A percentile compares a stretch with the other conserved stretches of the same genome.
These are phyloP conservation scores for Euphorbia peplus DNA, from an alignment of 345 rosid genomes.

Conservation along the genomic window DNA sequence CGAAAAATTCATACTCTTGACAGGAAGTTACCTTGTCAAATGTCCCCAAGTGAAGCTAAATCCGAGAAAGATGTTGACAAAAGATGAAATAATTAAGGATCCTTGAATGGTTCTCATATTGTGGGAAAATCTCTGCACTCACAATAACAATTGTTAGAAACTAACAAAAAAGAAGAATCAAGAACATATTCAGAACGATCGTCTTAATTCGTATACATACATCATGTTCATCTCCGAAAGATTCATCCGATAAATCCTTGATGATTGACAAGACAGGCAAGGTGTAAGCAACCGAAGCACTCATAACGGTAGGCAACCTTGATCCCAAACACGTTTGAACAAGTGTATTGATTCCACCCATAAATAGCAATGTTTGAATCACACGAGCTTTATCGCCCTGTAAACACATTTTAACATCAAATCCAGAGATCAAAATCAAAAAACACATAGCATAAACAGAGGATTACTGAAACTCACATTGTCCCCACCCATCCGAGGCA, in stretches of 20 bases:
- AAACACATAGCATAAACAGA: neutral
- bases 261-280: constrained; percentile 77
- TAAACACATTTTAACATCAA: constrained; percentile 14
- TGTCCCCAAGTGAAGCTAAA: constrained; percentile 70
- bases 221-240: constrained; percentile 50
- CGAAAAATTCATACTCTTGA: neutral
- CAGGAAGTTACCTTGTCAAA: constrained; percentile 54
- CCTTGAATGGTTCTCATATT: constrained; percentile 91
- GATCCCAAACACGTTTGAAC: constrained; percentile 82
- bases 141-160: constrained; percentile 14
- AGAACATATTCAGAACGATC: neutral
- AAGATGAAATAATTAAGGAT: constrained; percentile 80
- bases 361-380: constrained; percentile 73
- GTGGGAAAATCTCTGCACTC: constrained; percentile 66
- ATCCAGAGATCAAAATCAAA: constrained; percentile 15
- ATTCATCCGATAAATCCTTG: constrained; percentile 55
- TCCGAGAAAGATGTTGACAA: constrained; percentile 76
- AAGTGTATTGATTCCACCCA: constrained; percentile 91
- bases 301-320: constrained; percentile 95
- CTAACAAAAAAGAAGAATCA: neutral
- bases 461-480: constrained; percentile 44
- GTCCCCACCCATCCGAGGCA: constrained; percentile 81
- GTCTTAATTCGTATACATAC: constrained; percentile 43
- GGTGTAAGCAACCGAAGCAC: constrained; percentile 70
- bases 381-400: constrained; percentile 93